A percentile compares a stretch with the other conserved stretches of the same genome.
Evolutionary conservation across 1,284 basidiomycete species (phyloP).

Genomic region (Taiwanofungus camphoratus): DNA sequence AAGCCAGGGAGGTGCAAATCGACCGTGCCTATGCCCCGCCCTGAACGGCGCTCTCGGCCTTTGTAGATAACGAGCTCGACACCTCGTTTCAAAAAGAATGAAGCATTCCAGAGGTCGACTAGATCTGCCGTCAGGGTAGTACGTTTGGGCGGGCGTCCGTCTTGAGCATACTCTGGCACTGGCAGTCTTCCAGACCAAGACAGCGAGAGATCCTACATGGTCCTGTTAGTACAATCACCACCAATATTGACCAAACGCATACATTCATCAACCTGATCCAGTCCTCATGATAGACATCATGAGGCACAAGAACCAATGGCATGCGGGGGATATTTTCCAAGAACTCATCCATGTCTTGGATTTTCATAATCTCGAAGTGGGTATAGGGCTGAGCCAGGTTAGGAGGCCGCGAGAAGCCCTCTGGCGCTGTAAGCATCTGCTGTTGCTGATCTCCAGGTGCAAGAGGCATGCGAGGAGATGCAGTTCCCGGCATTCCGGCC

Average conservation of each 20-base stretch:
- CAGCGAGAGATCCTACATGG: conserved; percentile 54
- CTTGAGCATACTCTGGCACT: conserved; percentile 41
- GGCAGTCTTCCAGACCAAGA: conserved; percentile 71
- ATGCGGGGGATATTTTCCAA: conserved; percentile 59
- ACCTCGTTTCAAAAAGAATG: conserved; percentile 65
- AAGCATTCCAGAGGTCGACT: conserved; percentile 70
- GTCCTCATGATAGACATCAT: conserved; percentile 71
- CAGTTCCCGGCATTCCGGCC: conserved; percentile 10
- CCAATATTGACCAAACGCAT: conserved; percentile 15
- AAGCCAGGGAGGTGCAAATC: conserved; percentile 49
- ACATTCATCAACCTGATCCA: conserved; percentile 75
- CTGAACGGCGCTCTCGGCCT: conserved; percentile 68
- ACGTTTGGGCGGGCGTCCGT: conserved; percentile 47
- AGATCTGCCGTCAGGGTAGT: conserved; percentile 60
- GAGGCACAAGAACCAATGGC: conserved; percentile 65
- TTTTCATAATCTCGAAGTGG: conserved; percentile 61
- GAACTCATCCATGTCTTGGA: conserved; percentile 71
- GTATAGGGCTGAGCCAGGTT: conserved; percentile 63
- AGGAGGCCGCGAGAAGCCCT: conserved; percentile 64
- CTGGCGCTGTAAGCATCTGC: conserved; percentile 52
- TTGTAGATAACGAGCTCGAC: conserved; percentile 72
- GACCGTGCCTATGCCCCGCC: conserved; percentile 43
- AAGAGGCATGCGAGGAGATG: conserved; percentile 20
- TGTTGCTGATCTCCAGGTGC: conserved; percentile 28
- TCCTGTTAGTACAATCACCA: conserved; percentile 3